Percentiles rank a stretch among this genome's conserved stretches.
Evolutionary conservation across 768 basidiomycete genomes (phyloP).

Genomic region (Naganishia vishniacii): DNA sequence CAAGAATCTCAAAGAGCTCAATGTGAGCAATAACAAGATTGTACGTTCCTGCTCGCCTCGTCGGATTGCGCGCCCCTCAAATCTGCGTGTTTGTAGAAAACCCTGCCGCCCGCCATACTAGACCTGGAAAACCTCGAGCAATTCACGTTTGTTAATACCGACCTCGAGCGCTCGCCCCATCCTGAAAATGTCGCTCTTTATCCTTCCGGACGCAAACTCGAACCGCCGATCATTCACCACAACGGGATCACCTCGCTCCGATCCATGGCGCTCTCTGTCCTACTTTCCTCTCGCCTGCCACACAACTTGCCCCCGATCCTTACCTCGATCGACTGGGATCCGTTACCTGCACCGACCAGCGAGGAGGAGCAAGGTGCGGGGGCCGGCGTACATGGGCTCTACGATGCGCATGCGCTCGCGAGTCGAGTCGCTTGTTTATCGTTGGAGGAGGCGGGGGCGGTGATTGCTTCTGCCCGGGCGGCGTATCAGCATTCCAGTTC

Average conservation of each 20-base stretch:
- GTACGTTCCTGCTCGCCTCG: not conserved
- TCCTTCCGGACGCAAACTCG: constrained; percentile 27
- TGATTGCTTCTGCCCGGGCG: constrained; percentile 2
- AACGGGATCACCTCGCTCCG: constrained; percentile 31
- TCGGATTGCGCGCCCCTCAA: not conserved
- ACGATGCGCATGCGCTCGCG: not conserved
- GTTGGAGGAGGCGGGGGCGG: not conserved
- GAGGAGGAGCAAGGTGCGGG: constrained; percentile 23
- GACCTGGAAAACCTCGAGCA: constrained; percentile 32
- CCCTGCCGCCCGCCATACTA: constrained; percentile 42
- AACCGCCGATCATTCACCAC: constrained; percentile 28
- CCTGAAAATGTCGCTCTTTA: not conserved
- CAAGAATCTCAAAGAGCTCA: constrained; percentile 40
- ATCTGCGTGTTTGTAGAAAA: constrained; percentile 10
- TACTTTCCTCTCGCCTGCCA: constrained; percentile 39
- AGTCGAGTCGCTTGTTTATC: not conserved
- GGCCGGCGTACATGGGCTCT: constrained; percentile 4
- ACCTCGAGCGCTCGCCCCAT: constrained; percentile 13
- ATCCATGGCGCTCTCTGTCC: constrained; percentile 34
- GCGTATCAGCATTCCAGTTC: constrained; percentile 3
- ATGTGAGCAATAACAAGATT: constrained; percentile 42
- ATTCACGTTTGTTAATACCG: constrained; percentile 28
- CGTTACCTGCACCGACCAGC: no score
- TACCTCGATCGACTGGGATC: constrained; percentile 37
- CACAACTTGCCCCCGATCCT: constrained; percentile 42